These are phyloP conservation scores for Leccinum rimulosum DNA, from an alignment of 768 basidiomycete species.

Conservation along the genomic window DNA sequence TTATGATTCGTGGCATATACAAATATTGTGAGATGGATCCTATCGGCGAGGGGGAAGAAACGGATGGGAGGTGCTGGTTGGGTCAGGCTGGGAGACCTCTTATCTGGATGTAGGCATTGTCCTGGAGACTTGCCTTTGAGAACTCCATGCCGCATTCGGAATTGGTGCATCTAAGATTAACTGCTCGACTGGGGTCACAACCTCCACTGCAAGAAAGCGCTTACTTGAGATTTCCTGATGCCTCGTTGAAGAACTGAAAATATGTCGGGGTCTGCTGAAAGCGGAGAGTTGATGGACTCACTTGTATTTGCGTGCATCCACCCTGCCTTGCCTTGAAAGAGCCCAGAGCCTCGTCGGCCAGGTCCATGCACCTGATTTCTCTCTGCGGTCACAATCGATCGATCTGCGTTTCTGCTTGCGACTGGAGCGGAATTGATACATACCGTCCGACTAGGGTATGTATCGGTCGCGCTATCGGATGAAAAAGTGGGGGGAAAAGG, in stretches of 20 bases:
- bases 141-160: conserved; percentile 40
- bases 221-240: conserved; percentile 36
- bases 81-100: conserved; percentile 36
- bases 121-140: conserved; percentile 38
- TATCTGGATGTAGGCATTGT: conserved; percentile 42
- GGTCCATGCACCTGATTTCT: conserved; percentile 44
- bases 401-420: conserved; percentile 3
- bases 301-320: conserved; percentile 43
- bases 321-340: conserved; percentile 40
- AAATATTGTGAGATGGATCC: conserved; percentile 22
- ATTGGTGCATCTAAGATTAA: conserved; percentile 34
- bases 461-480: conserved; percentile 28
- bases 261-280: conserved; percentile 1
- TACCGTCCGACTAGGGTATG: conserved; percentile 35
- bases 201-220: conserved; percentile 14
- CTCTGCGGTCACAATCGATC: conserved; percentile 26
- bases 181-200: conserved; percentile 10
- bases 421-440: conserved; percentile 10
- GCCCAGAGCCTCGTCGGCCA: conserved; percentile 39
- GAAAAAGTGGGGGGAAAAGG: neutral
- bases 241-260: conserved; percentile 40
- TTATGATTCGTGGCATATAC: conserved; percentile 30
- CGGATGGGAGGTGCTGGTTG: neutral
- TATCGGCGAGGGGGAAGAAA: neutral
- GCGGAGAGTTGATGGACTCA: conserved; percentile 16